These are phyloP conservation scores for Verticillium zaregamsianum DNA, from an alignment of 2,329 filamentous ascomycete species.

Conservation along the genomic window DNA sequence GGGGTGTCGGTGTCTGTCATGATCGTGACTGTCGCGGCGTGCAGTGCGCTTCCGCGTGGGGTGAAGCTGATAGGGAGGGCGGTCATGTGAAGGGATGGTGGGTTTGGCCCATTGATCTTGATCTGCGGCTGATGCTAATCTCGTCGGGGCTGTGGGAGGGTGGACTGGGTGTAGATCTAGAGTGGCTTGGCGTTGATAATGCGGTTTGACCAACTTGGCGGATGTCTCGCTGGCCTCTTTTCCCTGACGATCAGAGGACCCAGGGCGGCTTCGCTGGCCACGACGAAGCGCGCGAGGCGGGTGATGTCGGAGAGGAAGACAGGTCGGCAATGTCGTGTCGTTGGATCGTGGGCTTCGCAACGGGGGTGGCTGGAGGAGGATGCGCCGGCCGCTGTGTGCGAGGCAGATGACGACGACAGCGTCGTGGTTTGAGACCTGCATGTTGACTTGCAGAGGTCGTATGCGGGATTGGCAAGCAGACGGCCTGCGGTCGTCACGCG, in stretches of 20 bases:
- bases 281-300: not conserved
- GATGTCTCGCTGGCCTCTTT: not conserved
- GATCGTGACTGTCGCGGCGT: not conserved
- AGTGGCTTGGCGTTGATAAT: not conserved
- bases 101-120: not conserved
- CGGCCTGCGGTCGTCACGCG: too few species aligned
- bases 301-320: not conserved
- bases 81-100: not conserved
- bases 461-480: too few species aligned
- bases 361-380: not conserved
- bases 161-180: not conserved
- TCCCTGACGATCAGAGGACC: not conserved
- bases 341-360: too few species aligned
- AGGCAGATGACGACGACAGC: not conserved
- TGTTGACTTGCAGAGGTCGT: too few species aligned
- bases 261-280: too few species aligned
- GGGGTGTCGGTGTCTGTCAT: not conserved
- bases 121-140: not conserved
- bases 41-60: not conserved
- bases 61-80: not conserved
- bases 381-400: not conserved
- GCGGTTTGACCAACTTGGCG: not conserved
- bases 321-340: too few species aligned
- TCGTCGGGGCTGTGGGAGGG: not conserved
- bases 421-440: not conserved